Conservation (phyloP, 2,329 filamentous ascomycete species). For the Colletotrichum spinosum region DNA sequence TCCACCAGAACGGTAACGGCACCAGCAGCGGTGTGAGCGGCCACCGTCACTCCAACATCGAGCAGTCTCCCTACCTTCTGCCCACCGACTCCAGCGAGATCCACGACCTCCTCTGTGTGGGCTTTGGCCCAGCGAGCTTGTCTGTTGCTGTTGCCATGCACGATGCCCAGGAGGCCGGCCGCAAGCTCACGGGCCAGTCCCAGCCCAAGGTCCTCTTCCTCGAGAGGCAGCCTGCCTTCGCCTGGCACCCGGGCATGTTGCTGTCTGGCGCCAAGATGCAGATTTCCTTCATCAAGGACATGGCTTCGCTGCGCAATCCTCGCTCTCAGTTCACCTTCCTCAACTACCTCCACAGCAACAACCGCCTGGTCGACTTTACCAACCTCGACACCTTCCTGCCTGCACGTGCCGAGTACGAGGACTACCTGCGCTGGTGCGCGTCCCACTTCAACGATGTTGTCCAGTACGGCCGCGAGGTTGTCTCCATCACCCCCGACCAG, state of each 20-base stretch:
- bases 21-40: conserved; percentile 29
- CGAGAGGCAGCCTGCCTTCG: conserved; percentile 85
- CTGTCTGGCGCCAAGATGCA: conserved; percentile 96
- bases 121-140: conserved; percentile 92
- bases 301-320: conserved; percentile 89
- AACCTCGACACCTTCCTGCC: conserved; percentile 92
- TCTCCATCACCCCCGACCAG: conserved; percentile 70
- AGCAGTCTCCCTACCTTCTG: conserved; percentile 57
- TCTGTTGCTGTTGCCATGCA: conserved; percentile 90
- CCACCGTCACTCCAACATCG: conserved; percentile 19
- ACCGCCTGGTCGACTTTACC: conserved; percentile 88
- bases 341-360: conserved; percentile 88
- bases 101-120: conserved; percentile 89
- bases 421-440: conserved; percentile 95
- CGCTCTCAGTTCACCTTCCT: conserved; percentile 93
- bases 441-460: conserved; percentile 80
- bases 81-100: conserved; percentile 70
- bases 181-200: conserved; percentile 51
- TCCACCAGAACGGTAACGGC: conserved; percentile 29
- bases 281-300: conserved; percentile 96
- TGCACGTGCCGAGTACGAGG: conserved; percentile 88
- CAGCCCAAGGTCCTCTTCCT: conserved; percentile 84
- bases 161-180: conserved; percentile 73
- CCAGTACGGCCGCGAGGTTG: conserved; percentile 81
- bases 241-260: conserved; percentile 97